A percentile compares a stretch with the other conserved stretches of the same genome.
Conservation (phyloP, 2,329 filamentous ascomycete genomes). For the Chaetomiaceae sp. region DNA sequence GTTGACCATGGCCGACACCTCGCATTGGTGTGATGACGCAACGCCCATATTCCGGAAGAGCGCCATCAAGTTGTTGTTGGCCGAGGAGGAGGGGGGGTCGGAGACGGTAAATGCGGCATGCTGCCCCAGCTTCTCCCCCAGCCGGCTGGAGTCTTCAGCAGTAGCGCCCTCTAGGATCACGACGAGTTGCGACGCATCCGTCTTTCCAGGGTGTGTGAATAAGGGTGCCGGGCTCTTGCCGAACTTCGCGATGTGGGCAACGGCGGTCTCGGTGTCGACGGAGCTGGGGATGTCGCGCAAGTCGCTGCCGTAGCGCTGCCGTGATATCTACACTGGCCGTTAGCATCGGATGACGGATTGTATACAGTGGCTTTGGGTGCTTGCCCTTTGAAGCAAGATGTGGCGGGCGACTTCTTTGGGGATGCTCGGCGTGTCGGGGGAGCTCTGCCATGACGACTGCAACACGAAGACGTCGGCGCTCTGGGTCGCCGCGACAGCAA, state of each 20-base stretch:
- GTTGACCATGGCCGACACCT: constrained; percentile 37
- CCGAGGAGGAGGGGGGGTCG: constrained; percentile 40
- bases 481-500: constrained; percentile 29
- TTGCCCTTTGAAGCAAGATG: constrained; percentile 54
- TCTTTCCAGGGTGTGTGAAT: constrained; percentile 39
- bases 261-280: constrained; percentile 42
- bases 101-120: constrained; percentile 46
- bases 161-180: constrained; percentile 55
- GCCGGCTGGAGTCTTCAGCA: constrained; percentile 36
- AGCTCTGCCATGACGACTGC: constrained; percentile 31
- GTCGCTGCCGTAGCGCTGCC: constrained; percentile 38
- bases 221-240: constrained; percentile 49
- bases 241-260: constrained; percentile 56
- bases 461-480: constrained; percentile 53
- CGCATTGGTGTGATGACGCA: constrained; percentile 35
- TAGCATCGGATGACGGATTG: background rate
- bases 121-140: constrained; percentile 40
- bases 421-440: constrained; percentile 37
- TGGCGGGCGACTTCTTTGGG: constrained; percentile 52
- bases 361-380: constrained; percentile 16
- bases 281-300: constrained; percentile 42
- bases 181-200: constrained; percentile 50
- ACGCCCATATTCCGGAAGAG: constrained; percentile 34
- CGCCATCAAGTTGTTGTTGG: constrained; percentile 40
- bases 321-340: constrained; percentile 20